Evolutionary conservation across 805 yeast species (phyloP).

Genomic region (Kluyveromyces starmeri): DNA sequence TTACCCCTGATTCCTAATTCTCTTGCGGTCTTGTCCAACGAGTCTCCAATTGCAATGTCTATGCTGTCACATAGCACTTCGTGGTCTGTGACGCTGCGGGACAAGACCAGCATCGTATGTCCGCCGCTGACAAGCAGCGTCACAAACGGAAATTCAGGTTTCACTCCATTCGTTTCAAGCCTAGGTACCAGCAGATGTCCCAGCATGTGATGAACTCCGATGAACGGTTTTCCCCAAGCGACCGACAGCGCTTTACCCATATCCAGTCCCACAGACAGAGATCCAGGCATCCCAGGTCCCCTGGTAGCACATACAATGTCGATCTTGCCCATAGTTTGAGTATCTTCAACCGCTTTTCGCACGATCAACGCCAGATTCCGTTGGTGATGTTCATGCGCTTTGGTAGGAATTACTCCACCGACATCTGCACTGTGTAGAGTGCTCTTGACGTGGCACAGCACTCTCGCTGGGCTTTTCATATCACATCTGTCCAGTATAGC

Average conservation of each 20-base stretch:
- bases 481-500: conserved; percentile 52
- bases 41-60: conserved; percentile 91
- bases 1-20: conserved; percentile 71
- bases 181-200: conserved; percentile 77
- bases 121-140: conserved; percentile 88
- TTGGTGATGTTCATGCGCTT: conserved; percentile 77
- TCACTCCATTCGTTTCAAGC: conserved; percentile 33
- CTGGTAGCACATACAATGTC: conserved; percentile 83
- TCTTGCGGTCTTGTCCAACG: conserved; percentile 87
- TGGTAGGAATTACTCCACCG: conserved; percentile 87
- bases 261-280: conserved; percentile 73
- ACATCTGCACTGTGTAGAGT: conserved; percentile 56
- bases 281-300: conserved; percentile 96
- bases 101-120: conserved; percentile 79
- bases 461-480: conserved; percentile 14
- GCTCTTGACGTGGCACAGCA: conserved; percentile 46
- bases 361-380: conserved; percentile 44
- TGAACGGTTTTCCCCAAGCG: conserved; percentile 67
- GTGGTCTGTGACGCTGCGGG: conserved; percentile 54
- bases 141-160: conserved; percentile 56
- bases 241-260: conserved; percentile 76
- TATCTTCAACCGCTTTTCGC: conserved; percentile 30
- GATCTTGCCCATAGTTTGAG: conserved; percentile 29
- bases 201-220: conserved; percentile 95
- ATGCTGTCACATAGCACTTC: conserved; percentile 63